Evolutionary conservation across 2,329 filamentous ascomycete species (phyloP).

Genomic region (Colletotrichum filicis): DNA sequence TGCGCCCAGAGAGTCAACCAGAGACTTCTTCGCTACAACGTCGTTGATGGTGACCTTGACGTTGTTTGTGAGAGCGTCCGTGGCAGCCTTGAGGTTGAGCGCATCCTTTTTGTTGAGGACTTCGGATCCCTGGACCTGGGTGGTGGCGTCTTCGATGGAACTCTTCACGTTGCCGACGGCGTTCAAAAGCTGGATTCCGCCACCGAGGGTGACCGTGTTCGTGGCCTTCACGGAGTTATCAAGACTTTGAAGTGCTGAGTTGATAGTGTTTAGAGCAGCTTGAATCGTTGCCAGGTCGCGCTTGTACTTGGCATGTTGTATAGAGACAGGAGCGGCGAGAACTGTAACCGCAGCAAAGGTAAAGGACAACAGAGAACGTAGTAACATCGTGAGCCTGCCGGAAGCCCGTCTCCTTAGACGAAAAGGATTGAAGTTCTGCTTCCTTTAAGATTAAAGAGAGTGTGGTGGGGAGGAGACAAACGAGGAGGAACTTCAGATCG

Average conservation of each 20-base stretch:
- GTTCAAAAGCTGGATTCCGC: conserved; percentile 13
- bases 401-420: not conserved
- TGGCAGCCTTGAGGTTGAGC: conserved; percentile 23
- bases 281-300: conserved; percentile 19
- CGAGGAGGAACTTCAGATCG: conserved; percentile 26
- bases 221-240: conserved; percentile 28
- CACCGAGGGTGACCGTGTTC: not conserved
- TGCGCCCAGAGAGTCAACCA: conserved; percentile 25
- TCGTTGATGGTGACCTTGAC: conserved; percentile 32
- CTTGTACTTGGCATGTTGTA: not conserved
- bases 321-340: conserved; percentile 18
- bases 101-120: conserved; percentile 5
- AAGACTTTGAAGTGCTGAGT: conserved; percentile 21
- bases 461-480: conserved; percentile 5
- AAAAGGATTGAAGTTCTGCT: conserved; percentile 13
- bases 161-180: conserved; percentile 4
- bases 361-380: conserved; percentile 16
- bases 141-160: conserved; percentile 21
- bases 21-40: conserved; percentile 20
- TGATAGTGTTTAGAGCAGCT: conserved; percentile 27
- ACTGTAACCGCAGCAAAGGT: conserved; percentile 2
- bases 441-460: conserved; percentile 18
- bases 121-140: conserved; percentile 16
- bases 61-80: conserved; percentile 31
- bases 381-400: conserved; percentile 16